Percentiles rank a stretch among this genome's conserved stretches.
phyloP scores from a whole-genome alignment of 768 basidiomycete genomes.

The Ramaria sp. region DNA sequence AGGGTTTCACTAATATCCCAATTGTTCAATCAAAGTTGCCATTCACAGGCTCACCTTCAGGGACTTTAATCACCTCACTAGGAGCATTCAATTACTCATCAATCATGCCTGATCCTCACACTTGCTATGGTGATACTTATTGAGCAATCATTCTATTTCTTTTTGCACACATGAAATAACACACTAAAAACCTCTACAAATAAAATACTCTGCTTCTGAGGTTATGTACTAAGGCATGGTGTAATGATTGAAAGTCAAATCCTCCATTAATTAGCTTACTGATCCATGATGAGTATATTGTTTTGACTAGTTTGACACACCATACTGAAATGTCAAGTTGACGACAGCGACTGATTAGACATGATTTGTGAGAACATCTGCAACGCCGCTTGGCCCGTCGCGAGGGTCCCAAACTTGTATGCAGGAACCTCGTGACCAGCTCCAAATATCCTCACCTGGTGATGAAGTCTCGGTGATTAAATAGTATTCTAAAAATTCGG shows the following conservation, averaged over 20 bases:
- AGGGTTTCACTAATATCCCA: too few relatives aligned
- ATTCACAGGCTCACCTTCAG: too few relatives aligned
- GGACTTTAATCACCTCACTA: too few relatives aligned
- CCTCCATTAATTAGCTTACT: not conserved
- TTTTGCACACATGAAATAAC: too few relatives aligned
- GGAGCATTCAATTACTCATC: too few relatives aligned
- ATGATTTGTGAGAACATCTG: slow-evolving; percentile 12
- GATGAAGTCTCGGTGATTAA: not conserved
- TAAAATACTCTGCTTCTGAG: not conserved
- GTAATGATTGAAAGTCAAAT: not conserved
- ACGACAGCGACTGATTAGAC: slow-evolving; percentile 4
- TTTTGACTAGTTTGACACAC: not conserved
- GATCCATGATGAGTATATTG: not conserved
- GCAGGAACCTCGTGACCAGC: slow-evolving; percentile 10
- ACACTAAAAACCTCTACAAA: too few relatives aligned
- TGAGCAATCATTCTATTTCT: too few relatives aligned
- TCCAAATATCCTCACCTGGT: slow-evolving; percentile 18
- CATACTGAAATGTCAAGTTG: not conserved
- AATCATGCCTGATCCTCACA: too few relatives aligned
- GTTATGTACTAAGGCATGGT: not conserved
- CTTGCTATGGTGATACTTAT: too few relatives aligned
- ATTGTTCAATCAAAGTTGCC: too few relatives aligned
- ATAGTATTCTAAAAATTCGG: not conserved
- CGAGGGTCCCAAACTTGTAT: slow-evolving; percentile 5
- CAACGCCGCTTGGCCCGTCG: slow-evolving; percentile 6